Percentiles rank a stretch among this genome's conserved stretches.
Conservation (phyloP, 2,329 filamentous ascomycete species). For the Colletotrichum orbiculare region DNA sequence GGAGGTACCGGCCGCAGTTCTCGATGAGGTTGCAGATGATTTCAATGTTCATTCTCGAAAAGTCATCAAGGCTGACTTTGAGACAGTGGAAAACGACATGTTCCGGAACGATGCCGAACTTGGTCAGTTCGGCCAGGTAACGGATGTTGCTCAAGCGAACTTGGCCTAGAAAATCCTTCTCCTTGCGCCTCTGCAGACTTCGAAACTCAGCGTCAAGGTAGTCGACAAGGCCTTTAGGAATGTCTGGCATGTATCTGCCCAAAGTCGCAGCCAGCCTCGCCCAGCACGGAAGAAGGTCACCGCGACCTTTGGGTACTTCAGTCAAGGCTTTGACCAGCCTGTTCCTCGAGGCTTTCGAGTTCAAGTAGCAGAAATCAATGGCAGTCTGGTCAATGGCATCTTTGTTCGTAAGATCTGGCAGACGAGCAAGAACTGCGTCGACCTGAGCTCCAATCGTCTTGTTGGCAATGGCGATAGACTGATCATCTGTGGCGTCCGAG, state of each 20-base stretch:
- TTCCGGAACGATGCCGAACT: slow-evolving; percentile 97
- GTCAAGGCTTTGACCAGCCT: slow-evolving; percentile 91
- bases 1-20: slow-evolving; percentile 93
- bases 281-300: slow-evolving; percentile 90
- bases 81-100: slow-evolving; percentile 99
- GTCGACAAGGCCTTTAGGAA: slow-evolving; percentile 90
- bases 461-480: slow-evolving; percentile 94
- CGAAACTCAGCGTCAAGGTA: slow-evolving; percentile 97
- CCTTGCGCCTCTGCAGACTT: slow-evolving; percentile 94
- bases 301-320: slow-evolving; percentile 93
- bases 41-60: slow-evolving; percentile 98
- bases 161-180: slow-evolving; percentile 96
- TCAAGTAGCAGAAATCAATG: slow-evolving; percentile 97
- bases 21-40: slow-evolving; percentile 96
- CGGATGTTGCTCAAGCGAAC: slow-evolving; percentile 94
- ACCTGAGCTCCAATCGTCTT: slow-evolving; percentile 98
- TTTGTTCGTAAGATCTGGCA: slow-evolving; percentile 93
- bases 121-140: slow-evolving; percentile 97
- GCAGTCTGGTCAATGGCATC: slow-evolving; percentile 92
- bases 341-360: slow-evolving; percentile 97
- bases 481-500: slow-evolving; percentile 74
- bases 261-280: slow-evolving; percentile 93
- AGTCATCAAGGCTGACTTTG: slow-evolving; percentile 97
- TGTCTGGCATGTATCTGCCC: slow-evolving; percentile 91
- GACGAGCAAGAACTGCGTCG: slow-evolving; percentile 84